Evolutionary conservation across 805 yeast genomes (phyloP).

Genomic region (Saturnispora ahearnii): DNA sequence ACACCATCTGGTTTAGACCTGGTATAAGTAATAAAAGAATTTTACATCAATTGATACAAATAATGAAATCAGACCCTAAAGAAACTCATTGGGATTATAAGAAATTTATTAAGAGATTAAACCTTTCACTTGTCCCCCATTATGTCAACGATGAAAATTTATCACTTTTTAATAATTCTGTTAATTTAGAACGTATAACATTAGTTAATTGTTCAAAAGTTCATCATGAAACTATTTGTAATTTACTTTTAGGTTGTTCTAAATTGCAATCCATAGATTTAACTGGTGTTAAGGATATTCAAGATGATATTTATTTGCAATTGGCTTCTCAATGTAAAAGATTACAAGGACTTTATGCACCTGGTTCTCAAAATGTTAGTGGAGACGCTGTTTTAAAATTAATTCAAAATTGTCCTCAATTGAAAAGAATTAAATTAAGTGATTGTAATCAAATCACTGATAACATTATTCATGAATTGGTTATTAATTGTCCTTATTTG

Average conservation of each 20-base stretch:
- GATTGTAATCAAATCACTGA: constrained; percentile 63
- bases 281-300: constrained; percentile 61
- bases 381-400: constrained; percentile 54
- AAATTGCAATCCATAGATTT: constrained; percentile 79
- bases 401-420: constrained; percentile 55
- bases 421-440: constrained; percentile 76
- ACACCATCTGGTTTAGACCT: constrained; percentile 84
- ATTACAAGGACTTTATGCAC: constrained; percentile 84
- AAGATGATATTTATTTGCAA: constrained; percentile 62
- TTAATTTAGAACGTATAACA: constrained; percentile 75
- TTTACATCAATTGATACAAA: constrained; percentile 43
- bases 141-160: constrained; percentile 58
- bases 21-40: constrained; percentile 44
- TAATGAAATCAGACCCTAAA: constrained; percentile 41
- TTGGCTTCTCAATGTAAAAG: constrained; percentile 65
- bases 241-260: constrained; percentile 54
- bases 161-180: constrained; percentile 53
- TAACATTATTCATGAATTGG: constrained; percentile 48
- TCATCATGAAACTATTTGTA: constrained; percentile 50
- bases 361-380: constrained; percentile 67
- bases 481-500: constrained; percentile 63
- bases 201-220: constrained; percentile 69
- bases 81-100: constrained; percentile 59
- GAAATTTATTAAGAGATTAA: constrained; percentile 65
- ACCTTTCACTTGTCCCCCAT: constrained; percentile 65